Percentiles rank a stretch among this genome's conserved stretches.
These are phyloP conservation scores for Alternaria arbusti DNA, from an alignment of 2,329 filamentous ascomycete species.

Conservation along the genomic window DNA sequence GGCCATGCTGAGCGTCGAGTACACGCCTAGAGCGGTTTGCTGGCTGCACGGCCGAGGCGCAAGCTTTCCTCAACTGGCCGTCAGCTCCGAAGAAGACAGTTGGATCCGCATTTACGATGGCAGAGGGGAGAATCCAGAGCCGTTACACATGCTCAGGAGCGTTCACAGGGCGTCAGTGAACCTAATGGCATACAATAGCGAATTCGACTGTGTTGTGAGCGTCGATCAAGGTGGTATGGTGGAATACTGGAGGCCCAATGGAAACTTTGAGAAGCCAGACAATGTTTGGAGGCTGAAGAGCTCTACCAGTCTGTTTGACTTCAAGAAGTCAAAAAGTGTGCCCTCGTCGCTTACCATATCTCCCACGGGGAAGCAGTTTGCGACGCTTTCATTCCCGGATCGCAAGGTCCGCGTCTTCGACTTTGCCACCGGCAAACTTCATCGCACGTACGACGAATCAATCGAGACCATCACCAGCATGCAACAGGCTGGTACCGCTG, in stretches of 20 bases:
- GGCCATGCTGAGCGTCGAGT: constrained; percentile 76
- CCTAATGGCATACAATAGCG: constrained; percentile 87
- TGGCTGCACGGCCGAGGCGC: constrained; percentile 88
- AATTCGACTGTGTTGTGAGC: constrained; percentile 88
- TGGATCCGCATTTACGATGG: constrained; percentile 87
- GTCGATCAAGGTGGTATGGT: constrained; percentile 91
- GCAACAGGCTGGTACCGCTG: constrained; percentile 89
- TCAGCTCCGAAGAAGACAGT: constrained; percentile 76
- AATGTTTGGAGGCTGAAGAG: constrained; percentile 94
- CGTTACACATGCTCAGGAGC: constrained; percentile 77
- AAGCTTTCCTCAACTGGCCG: constrained; percentile 84
- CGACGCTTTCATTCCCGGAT: constrained; percentile 89
- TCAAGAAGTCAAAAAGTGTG: constrained; percentile 88
- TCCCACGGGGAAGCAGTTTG: constrained; percentile 83
- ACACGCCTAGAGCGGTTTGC: constrained; percentile 78
- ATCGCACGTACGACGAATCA: constrained; percentile 94
- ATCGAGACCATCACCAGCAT: constrained; percentile 87
- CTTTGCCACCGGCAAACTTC: constrained; percentile 84
- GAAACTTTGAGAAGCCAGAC: constrained; percentile 86
- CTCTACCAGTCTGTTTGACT: constrained; percentile 91
- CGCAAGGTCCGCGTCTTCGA: constrained; percentile 93
- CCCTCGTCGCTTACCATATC: constrained; percentile 85
- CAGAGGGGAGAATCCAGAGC: constrained; percentile 76
- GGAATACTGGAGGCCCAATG: constrained; percentile 90
- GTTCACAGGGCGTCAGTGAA: constrained; percentile 84